Evolutionary conservation across 441 rosid species (phyloP), one percentile per base, ranked within the genome.

Genomic region (Euphorbia corollata): DNA sequence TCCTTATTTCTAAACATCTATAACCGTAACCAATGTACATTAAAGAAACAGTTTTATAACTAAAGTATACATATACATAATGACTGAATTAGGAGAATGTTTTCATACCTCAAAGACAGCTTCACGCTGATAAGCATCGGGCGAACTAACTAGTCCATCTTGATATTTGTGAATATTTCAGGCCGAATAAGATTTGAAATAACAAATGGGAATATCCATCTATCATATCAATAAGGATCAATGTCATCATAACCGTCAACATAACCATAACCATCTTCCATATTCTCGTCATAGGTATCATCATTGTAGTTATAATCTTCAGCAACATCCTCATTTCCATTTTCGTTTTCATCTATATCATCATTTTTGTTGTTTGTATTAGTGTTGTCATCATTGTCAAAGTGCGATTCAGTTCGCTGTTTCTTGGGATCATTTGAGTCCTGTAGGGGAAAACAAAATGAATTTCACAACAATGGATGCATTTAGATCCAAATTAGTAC

Each of bases 401-500:
- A 22, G 56, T 63, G 58, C 9, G 68, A 57, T 48, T 76, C 85
- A 8, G 70, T 64, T 51, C 66, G 74, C 18, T 59, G 68, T 67
- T 81, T 85, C 78, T 83, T 81, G 39, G 71, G 22, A 62, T 71
- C 78, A 53, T 76, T 79, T 0, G 27, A 53, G 39, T 19, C 82
- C 87, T 81, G 75, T 15, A 18, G 45, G 36, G 38, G 27, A 10
- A 45, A 22, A 63, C 20, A 45, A 64, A 69, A 61, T 59, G 43
- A 53, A 63, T 58, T 47, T 45, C 54, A 22, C 15, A 13, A 67
- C 24, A 32, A 32, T 10, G 16, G 0, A 54, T 30, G 22, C 22
- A 61, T 19, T 8, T 45, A 10, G 7, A 61, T 61, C 45, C 59
- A 41, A 62, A 11, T 39, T 36, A 38, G 38, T 34, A 1, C 22